Percentiles rank a stretch among this genome's conserved stretches.
Conservation (phyloP, 306 rosid genomes). For the Acacia acuminata region DNA sequence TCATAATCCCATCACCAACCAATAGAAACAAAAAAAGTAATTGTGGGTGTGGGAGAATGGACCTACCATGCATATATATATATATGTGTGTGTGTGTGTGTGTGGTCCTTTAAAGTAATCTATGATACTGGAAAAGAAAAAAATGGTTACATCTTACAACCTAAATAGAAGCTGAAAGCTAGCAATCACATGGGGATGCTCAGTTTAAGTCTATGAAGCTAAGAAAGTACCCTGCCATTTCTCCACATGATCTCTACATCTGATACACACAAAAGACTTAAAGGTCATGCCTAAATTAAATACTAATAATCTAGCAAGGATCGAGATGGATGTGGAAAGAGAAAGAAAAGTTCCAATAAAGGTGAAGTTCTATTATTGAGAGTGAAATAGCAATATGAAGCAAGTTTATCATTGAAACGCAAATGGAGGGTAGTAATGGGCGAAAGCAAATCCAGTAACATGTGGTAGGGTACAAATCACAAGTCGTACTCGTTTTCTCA, state of each 20-base stretch:
- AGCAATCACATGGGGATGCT: constrained; percentile 27
- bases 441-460: background rate
- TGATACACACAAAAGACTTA: background rate
- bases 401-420: background rate
- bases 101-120: background rate
- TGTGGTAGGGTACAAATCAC: constrained; percentile 17
- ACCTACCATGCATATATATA: background rate
- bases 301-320: background rate
- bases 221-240: constrained; percentile 2
- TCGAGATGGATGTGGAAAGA: background rate
- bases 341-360: background rate
- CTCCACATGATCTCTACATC: constrained; percentile 12
- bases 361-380: background rate
- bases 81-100: too few relatives aligned
- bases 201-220: background rate
- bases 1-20: background rate
- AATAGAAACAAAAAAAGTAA: background rate
- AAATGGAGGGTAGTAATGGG: constrained; percentile 2
- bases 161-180: constrained; percentile 7
- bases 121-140: constrained; percentile 1
- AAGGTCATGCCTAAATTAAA: background rate
- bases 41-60: constrained; percentile 1
- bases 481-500: background rate
- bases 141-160: background rate
- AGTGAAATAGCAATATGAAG: background rate